Conservation (phyloP, 495 filamentous ascomycete genomes). For the Penicillium odoratum region DNA sequence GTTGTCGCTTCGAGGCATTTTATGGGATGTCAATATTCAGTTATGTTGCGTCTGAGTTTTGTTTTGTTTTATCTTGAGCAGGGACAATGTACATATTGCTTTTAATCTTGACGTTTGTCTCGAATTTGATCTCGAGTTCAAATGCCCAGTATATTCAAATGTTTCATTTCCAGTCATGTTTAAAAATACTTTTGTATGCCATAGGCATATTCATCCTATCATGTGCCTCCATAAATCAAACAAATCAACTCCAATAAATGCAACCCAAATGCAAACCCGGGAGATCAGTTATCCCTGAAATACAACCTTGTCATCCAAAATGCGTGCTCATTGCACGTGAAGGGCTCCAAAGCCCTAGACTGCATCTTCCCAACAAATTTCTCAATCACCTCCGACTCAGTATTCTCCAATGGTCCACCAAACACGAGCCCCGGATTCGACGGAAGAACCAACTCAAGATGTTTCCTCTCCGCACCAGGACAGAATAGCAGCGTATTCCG, state of each 20-base stretch:
- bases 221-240: not conserved
- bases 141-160: not conserved
- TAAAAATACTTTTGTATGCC: too few species aligned
- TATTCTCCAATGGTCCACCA: slow-evolving; percentile 38
- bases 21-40: not conserved
- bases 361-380: slow-evolving; percentile 21
- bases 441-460: slow-evolving; percentile 36
- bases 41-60: not conserved
- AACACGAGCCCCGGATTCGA: slow-evolving; percentile 34
- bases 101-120: not conserved
- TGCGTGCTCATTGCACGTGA: slow-evolving; percentile 39
- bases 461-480: slow-evolving; percentile 44
- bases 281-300: not conserved
- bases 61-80: not conserved
- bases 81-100: not conserved
- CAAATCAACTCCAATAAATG: too few species aligned
- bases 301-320: slow-evolving; percentile 47
- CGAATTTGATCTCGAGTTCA: not conserved
- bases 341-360: slow-evolving; percentile 33
- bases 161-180: too few species aligned
- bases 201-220: not conserved
- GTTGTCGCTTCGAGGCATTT: not conserved
- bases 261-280: too few species aligned
- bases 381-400: slow-evolving; percentile 29
- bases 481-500: slow-evolving; percentile 62